A percentile compares a stretch with the other conserved stretches of the same genome.
phyloP scores from a whole-genome alignment of 345 rosid genomes.

The Moricandia moricandioides region DNA sequence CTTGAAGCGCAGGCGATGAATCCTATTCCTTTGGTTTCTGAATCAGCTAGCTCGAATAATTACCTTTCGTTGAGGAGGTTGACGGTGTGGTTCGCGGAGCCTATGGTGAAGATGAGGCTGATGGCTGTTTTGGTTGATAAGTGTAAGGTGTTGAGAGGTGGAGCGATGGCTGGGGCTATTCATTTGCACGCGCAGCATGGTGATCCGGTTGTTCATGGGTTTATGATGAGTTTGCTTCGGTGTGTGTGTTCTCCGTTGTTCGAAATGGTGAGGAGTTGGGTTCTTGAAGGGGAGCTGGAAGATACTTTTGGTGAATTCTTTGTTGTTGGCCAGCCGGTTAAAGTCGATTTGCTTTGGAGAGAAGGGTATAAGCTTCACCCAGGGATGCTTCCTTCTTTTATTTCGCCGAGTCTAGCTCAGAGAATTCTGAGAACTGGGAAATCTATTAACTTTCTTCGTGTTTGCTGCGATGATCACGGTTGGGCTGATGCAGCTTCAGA shows the following conservation, averaged over 20 bases:
- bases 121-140: slow-evolving; percentile 98
- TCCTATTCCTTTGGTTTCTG: slow-evolving; percentile 87
- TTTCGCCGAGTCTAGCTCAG: slow-evolving; percentile 86
- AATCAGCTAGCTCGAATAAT: slow-evolving; percentile 57
- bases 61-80: slow-evolving; percentile 87
- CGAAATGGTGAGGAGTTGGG: slow-evolving; percentile 99
- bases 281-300: slow-evolving; percentile 95
- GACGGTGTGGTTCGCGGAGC: slow-evolving; percentile 91
- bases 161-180: slow-evolving; percentile 96
- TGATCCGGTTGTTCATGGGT: slow-evolving; percentile 81
- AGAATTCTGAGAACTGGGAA: slow-evolving; percentile 93
- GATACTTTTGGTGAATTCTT: slow-evolving; percentile 91
- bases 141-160: slow-evolving; percentile 86
- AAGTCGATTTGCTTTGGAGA: slow-evolving; percentile 96
- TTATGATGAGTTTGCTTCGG: slow-evolving; percentile 76
- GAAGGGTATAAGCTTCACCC: slow-evolving; percentile 89
- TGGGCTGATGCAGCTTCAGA: slow-evolving; percentile 95
- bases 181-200: slow-evolving; percentile 97
- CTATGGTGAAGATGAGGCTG: slow-evolving; percentile 92
- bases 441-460: slow-evolving; percentile 93
- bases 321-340: slow-evolving; percentile 84
- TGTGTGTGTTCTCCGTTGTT: slow-evolving; percentile 93
- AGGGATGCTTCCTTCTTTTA: slow-evolving; percentile 89
- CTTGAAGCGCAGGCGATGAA: slow-evolving; percentile 87
- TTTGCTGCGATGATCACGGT: slow-evolving; percentile 90